Percentiles rank a stretch among this genome's conserved stretches.
phyloP scores from a whole-genome alignment of 768 basidiomycete genomes.

The Lactifluus hygrophoroides region DNA sequence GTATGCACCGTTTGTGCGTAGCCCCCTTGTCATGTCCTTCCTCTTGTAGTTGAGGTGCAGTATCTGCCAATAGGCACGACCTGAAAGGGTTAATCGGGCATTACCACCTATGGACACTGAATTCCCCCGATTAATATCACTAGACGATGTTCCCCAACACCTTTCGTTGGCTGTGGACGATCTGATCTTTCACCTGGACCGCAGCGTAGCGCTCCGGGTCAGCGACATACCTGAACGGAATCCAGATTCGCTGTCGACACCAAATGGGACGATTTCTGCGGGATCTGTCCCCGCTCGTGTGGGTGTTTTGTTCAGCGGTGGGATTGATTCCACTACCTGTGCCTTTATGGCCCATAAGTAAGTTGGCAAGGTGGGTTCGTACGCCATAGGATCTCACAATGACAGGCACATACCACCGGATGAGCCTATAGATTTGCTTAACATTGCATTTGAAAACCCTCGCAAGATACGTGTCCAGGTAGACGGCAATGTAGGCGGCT shows the following conservation, averaged over 20 bases:
- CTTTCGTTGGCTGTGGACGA: constrained; percentile 38
- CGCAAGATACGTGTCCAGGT: constrained; percentile 50
- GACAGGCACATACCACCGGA: constrained; percentile 58
- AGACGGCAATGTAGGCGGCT: constrained; percentile 38
- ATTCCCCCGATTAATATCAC: constrained; percentile 28
- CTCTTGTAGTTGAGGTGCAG: background rate
- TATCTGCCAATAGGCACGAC: constrained; percentile 33
- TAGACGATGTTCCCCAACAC: constrained; percentile 38
- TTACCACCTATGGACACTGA: constrained; percentile 33
- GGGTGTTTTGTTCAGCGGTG: constrained; percentile 90
- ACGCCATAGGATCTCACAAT: background rate
- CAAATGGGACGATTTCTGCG: background rate
- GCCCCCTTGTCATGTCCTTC: background rate
- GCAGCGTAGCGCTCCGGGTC: constrained; percentile 62
- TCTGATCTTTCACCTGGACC: constrained; percentile 47
- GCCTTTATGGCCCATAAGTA: constrained; percentile 74
- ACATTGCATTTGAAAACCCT: constrained; percentile 96
- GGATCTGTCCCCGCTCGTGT: constrained; percentile 35
- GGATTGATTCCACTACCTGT: constrained; percentile 85
- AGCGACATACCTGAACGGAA: constrained; percentile 49
- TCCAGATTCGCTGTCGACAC: constrained; percentile 26
- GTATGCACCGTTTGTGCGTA: background rate
- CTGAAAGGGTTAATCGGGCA: constrained; percentile 37
- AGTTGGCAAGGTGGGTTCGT: constrained; percentile 18
- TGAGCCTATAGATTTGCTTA: constrained; percentile 87